phyloP scores from a whole-genome alignment of 768 basidiomycete genomes.

The Auricularia auricula-judae region DNA sequence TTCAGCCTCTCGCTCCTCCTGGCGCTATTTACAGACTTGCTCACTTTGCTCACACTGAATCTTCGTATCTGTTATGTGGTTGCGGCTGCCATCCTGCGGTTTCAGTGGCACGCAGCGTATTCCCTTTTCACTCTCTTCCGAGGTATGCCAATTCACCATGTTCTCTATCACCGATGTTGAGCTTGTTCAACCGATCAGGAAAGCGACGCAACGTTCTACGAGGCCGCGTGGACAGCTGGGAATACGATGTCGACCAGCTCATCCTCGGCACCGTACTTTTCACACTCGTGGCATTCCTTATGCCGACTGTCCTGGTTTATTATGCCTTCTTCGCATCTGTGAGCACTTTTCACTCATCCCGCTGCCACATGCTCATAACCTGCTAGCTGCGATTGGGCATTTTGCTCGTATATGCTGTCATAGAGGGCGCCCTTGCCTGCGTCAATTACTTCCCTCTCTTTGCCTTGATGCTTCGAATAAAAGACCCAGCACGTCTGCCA shows the following conservation, averaged over 20 bases:
- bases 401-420: slow-evolving; percentile 45
- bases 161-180: neutral
- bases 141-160: slow-evolving; percentile 27
- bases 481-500: slow-evolving; percentile 76
- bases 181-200: slow-evolving; percentile 33
- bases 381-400: slow-evolving; percentile 41
- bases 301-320: slow-evolving; percentile 81
- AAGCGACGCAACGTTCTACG: slow-evolving; percentile 83
- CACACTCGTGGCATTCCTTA: slow-evolving; percentile 67
- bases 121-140: slow-evolving; percentile 86
- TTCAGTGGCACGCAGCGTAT: slow-evolving; percentile 43
- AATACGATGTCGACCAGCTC: slow-evolving; percentile 87
- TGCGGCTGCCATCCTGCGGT: slow-evolving; percentile 49
- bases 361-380: neutral
- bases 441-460: slow-evolving; percentile 93
- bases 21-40: slow-evolving; percentile 53
- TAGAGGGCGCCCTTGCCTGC: slow-evolving; percentile 60
- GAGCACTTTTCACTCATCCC: slow-evolving; percentile 24
- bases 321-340: slow-evolving; percentile 65
- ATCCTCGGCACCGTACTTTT: slow-evolving; percentile 89
- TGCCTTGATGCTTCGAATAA: slow-evolving; percentile 68
- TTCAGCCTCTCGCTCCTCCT: slow-evolving; percentile 26
- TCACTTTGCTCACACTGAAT: slow-evolving; percentile 60
- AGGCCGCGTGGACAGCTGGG: slow-evolving; percentile 79
- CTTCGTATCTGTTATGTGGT: slow-evolving; percentile 59